phyloP scores from a whole-genome alignment of 345 rosid genomes.

The Moricandia arvensis region DNA sequence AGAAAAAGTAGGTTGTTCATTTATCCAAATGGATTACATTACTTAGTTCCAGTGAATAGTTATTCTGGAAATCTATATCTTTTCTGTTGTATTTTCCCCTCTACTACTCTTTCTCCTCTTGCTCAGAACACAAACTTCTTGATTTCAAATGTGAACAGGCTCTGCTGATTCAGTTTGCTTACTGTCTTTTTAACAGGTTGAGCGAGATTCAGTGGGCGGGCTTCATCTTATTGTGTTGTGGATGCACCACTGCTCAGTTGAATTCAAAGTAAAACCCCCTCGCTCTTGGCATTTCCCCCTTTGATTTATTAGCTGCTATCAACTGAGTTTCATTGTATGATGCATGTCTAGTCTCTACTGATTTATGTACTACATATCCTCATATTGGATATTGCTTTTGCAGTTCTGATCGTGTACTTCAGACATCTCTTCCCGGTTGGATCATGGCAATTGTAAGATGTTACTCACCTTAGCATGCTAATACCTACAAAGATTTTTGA shows the following conservation, averaged over 20 bases:
- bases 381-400: conserved; percentile 30
- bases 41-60: neutral
- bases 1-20: conserved; percentile 64
- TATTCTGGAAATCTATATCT: neutral
- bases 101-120: neutral
- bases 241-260: conserved; percentile 96
- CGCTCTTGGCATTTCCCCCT: neutral
- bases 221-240: conserved; percentile 85
- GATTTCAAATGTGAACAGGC: neutral
- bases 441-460: conserved; percentile 91
- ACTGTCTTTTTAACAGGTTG: conserved; percentile 50
- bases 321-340: neutral
- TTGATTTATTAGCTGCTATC: neutral
- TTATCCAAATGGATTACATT: conserved; percentile 8
- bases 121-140: conserved; percentile 11
- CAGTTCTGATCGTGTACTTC: conserved; percentile 94
- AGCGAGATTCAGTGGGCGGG: conserved; percentile 98
- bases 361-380: neutral
- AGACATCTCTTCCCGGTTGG: conserved; percentile 91
- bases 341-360: neutral
- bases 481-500: neutral
- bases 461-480: conserved; percentile 16
- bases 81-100: neutral
- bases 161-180: neutral
- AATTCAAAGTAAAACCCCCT: conserved; percentile 65